phyloP scores from a whole-genome alignment of 768 basidiomycete genomes.

The Suillus weaverae region DNA sequence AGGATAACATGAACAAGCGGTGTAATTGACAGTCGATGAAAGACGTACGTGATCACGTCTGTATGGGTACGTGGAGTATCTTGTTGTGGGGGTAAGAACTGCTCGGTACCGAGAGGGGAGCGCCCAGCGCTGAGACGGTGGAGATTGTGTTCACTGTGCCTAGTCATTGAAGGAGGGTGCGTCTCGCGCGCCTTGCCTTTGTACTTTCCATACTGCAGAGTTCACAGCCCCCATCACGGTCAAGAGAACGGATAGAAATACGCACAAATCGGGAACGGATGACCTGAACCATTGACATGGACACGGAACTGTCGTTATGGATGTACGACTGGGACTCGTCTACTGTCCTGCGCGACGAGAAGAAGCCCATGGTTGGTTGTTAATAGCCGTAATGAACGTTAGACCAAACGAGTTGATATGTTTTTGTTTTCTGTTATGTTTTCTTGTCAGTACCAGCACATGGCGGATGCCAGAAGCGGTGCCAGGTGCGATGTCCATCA shows the following conservation, averaged over 20 bases:
- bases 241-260: constrained; percentile 17
- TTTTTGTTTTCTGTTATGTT: constrained; percentile 5
- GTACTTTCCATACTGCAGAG: constrained; percentile 50
- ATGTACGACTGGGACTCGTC: constrained; percentile 17
- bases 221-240: constrained; percentile 9
- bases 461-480: constrained; percentile 18
- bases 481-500: constrained; percentile 18
- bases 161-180: constrained; percentile 28
- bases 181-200: constrained; percentile 58
- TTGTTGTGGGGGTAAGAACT: constrained; percentile 17
- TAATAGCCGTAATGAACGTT: constrained; percentile 1
- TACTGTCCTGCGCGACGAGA: constrained; percentile 25
- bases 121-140: constrained; percentile 37
- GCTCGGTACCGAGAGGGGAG: constrained; percentile 22
- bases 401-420: constrained; percentile 4
- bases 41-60: constrained; percentile 57
- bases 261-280: constrained; percentile 63
- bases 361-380: constrained; percentile 30
- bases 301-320: constrained; percentile 47
- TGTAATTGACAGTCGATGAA: constrained; percentile 10
- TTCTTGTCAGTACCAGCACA: constrained; percentile 10
- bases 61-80: constrained; percentile 33
- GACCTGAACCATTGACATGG: constrained; percentile 38
- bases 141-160: constrained; percentile 7
- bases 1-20: constrained; percentile 16